phyloP scores from a whole-genome alignment of 2,329 filamentous ascomycete genomes.

The Ceratocystis ficicola region DNA sequence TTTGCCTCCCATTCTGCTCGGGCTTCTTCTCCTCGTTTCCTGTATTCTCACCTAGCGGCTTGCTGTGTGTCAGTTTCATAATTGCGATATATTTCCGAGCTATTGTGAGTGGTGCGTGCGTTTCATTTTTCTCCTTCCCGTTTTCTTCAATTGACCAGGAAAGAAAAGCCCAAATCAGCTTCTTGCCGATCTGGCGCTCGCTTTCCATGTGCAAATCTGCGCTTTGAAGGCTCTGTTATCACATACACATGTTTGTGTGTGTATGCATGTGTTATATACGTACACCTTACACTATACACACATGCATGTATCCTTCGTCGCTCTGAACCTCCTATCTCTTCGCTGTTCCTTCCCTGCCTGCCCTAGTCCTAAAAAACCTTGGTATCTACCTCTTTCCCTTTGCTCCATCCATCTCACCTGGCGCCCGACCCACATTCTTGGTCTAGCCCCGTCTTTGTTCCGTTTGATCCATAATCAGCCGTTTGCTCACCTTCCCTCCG shows the following conservation, averaged over 20 bases:
- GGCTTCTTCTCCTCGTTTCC: neutral
- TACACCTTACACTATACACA: neutral
- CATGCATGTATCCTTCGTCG: neutral
- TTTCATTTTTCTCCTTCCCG: neutral
- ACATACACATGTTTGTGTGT: neutral
- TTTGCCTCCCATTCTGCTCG: neutral
- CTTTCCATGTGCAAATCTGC: conserved; percentile 2
- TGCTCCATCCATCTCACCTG: neutral
- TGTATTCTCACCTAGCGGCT: neutral
- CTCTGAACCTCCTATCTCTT: neutral
- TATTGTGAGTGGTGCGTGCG: neutral
- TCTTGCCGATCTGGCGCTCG: neutral
- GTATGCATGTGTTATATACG: neutral
- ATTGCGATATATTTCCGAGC: neutral
- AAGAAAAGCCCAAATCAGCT: conserved; percentile 1
- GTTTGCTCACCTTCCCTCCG: conserved; percentile 3
- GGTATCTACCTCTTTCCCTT: neutral
- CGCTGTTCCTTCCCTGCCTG: neutral
- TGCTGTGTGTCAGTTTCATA: neutral
- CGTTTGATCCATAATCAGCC: neutral
- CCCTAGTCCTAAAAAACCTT: neutral
- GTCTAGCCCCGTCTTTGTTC: conserved; percentile 5
- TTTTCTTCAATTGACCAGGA: neutral
- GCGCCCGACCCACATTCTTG: conserved; percentile 5
- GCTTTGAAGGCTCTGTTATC: neutral